These are phyloP conservation scores for Diatrype stigma DNA, from an alignment of 2,329 filamentous ascomycete genomes.

Conservation along the genomic window DNA sequence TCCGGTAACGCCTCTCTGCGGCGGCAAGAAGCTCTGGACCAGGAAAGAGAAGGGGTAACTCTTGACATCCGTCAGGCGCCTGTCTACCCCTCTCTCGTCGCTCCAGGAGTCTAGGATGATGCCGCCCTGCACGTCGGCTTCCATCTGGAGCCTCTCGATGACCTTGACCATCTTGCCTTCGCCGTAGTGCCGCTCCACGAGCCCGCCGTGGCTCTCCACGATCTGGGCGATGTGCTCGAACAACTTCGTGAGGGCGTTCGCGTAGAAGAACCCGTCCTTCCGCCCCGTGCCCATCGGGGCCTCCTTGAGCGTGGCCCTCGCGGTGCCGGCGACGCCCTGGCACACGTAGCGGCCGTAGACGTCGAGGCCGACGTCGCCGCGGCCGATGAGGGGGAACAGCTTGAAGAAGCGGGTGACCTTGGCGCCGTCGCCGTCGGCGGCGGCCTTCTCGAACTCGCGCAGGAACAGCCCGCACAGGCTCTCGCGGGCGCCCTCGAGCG, in stretches of 20 bases:
- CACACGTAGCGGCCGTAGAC: constrained; percentile 96
- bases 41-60: constrained; percentile 97
- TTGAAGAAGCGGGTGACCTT: constrained; percentile 97
- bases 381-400: constrained; percentile 88
- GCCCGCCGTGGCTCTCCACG: constrained; percentile 81
- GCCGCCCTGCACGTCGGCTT: constrained; percentile 93
- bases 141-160: constrained; percentile 86
- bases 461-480: constrained; percentile 87
- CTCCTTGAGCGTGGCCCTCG: constrained; percentile 74
- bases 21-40: constrained; percentile 84
- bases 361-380: constrained; percentile 84
- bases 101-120: constrained; percentile 95
- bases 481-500: constrained; percentile 81
- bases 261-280: constrained; percentile 86
- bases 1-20: constrained; percentile 57
- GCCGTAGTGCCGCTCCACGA: constrained; percentile 94
- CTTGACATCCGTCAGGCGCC: constrained; percentile 89
- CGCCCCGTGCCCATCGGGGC: constrained; percentile 53
- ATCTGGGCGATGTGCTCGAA: constrained; percentile 99
- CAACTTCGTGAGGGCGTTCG: constrained; percentile 80
- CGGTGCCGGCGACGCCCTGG: constrained; percentile 82
- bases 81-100: constrained; percentile 79
- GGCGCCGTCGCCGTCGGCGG: constrained; percentile 78
- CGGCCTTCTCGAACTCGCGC: constrained; percentile 90
- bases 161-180: constrained; percentile 90